These are phyloP conservation scores for Citrus sp. DNA, from an alignment of 345 rosid genomes.

Conservation along the genomic window DNA sequence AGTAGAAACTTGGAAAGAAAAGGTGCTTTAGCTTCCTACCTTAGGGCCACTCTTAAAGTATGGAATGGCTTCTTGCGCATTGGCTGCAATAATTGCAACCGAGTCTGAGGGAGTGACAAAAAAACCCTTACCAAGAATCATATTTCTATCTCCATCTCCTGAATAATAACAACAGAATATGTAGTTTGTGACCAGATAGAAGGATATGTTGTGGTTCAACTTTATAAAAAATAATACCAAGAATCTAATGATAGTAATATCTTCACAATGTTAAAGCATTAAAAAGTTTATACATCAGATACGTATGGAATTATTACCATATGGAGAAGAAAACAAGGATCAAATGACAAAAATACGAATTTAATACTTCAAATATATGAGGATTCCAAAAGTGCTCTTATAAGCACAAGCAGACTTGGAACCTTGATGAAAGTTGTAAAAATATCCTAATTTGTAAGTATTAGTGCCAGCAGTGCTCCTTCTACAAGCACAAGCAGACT, in stretches of 20 bases:
- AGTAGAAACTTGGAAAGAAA: not conserved
- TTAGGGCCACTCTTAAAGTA: slow-evolving; percentile 73
- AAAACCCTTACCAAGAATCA: slow-evolving; percentile 80
- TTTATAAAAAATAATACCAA: not conserved
- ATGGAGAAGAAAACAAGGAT: not conserved
- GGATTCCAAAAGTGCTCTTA: not conserved
- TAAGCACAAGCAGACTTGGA: not conserved
- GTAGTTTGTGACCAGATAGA: not conserved
- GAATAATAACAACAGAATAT: slow-evolving; percentile 17
- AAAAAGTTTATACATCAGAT: not conserved
- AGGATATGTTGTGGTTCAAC: not conserved
- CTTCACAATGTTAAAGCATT: not conserved
- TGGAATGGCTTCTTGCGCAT: slow-evolving; percentile 82
- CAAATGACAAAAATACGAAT: not conserved
- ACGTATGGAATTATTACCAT: not conserved
- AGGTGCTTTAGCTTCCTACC: slow-evolving; percentile 36
- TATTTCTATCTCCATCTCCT: slow-evolving; percentile 98
- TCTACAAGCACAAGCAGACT: not conserved
- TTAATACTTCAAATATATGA: not conserved
- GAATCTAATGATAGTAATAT: not conserved
- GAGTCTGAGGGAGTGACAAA: slow-evolving; percentile 96
- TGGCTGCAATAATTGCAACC: slow-evolving; percentile 90
- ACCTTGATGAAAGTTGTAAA: not conserved
- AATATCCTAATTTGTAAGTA: not conserved
- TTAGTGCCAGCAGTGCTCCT: not conserved